A percentile compares a stretch with the other conserved stretches of the same genome.
Evolutionary conservation across 2,329 filamentous ascomycete species (phyloP).

Genomic region (Trichoderma sp.): DNA sequence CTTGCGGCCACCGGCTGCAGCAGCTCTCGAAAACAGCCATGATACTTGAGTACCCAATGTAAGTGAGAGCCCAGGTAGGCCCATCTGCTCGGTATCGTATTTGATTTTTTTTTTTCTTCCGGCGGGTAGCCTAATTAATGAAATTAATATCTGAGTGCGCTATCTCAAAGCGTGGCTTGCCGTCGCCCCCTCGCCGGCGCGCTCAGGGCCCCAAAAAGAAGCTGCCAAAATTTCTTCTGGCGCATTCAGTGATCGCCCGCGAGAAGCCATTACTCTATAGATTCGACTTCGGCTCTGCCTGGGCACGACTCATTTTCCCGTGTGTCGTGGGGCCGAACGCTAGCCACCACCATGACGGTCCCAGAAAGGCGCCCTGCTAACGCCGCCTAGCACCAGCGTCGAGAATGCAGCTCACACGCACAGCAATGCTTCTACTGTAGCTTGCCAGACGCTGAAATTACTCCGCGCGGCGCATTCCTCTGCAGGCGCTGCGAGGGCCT

Average conservation of each 20-base stretch:
- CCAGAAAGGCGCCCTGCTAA: background rate
- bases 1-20: conserved; percentile 1
- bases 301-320: conserved; percentile 26
- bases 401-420: conserved; percentile 2
- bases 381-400: background rate
- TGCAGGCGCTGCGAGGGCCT: background rate
- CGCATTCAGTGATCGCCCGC: conserved; percentile 10
- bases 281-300: conserved; percentile 10
- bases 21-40: background rate
- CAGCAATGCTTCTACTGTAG: conserved; percentile 18
- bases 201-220: background rate
- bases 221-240: background rate
- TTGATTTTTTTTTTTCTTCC: background rate
- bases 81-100: background rate
- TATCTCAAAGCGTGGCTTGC: background rate
- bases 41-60: background rate
- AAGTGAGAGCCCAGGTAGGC: background rate
- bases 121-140: background rate
- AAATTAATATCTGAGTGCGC: background rate
- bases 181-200: background rate
- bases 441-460: background rate
- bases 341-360: background rate
- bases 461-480: conserved; percentile 12
- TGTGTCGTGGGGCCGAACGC: conserved; percentile 24
- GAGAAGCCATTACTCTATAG: conserved; percentile 21